These are phyloP conservation scores for Microcyclosporella mali DNA, from an alignment of 2,329 filamentous ascomycete genomes.

Conservation along the genomic window DNA sequence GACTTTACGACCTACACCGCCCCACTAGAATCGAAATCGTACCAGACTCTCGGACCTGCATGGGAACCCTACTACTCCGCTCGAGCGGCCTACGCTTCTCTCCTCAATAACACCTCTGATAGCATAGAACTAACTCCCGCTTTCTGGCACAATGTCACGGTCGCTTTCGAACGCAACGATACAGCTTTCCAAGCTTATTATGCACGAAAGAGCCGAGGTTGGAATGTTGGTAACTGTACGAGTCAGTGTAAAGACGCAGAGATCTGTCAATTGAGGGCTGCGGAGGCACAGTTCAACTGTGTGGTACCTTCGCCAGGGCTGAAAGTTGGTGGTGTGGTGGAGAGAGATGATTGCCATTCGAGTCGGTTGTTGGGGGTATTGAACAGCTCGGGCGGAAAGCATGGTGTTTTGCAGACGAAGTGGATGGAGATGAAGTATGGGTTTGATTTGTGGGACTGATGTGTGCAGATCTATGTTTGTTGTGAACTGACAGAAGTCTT, in stretches of 20 bases:
- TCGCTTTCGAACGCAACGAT: constrained; percentile 40
- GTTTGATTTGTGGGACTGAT: no score
- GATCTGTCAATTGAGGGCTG: constrained; percentile 51
- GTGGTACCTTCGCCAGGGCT: background rate
- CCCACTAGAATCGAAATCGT: constrained; percentile 44
- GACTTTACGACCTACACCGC: constrained; percentile 52
- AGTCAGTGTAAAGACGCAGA: constrained; percentile 41
- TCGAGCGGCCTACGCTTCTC: constrained; percentile 48
- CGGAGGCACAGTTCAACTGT: constrained; percentile 50
- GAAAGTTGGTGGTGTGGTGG: no score
- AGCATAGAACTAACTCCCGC: constrained; percentile 47
- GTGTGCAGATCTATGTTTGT: no score
- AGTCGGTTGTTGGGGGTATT: no score
- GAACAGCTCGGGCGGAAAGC: no score
- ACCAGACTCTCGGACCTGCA: constrained; percentile 40
- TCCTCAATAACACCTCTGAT: constrained; percentile 19
- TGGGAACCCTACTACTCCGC: constrained; percentile 55
- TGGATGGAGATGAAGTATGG: no score
- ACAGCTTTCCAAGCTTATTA: constrained; percentile 44
- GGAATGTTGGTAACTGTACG: constrained; percentile 37
- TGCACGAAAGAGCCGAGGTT: constrained; percentile 45
- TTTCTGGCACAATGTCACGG: constrained; percentile 56
- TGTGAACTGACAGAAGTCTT: no score
- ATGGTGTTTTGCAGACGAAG: no score
- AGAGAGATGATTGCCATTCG: no score